Base-by-base conservation (phyloP, 2,329 filamentous ascomycete species). In the Fusarium sp. region DNA sequence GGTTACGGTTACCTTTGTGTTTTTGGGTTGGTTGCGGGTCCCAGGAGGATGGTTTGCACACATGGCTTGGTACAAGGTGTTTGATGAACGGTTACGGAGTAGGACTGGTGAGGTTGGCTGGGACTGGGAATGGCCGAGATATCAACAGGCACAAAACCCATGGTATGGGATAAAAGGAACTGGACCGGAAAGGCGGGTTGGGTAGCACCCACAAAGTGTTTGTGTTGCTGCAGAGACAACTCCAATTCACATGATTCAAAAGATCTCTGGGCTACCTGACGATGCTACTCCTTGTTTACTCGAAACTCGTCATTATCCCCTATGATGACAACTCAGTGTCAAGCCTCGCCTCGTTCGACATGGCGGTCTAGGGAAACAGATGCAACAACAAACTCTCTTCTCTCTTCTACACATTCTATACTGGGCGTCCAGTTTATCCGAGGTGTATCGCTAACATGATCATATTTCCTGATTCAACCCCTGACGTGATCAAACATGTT, bases 201-300 rank as follows among this genome's bases (percentile, higher is more conserved):
- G 59, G n/a, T 57, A 63, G 58, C 65, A 38, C 56, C 54, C 27
- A 34, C 24, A 35, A 63, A 69, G 73, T 57, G 56, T 62, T 54
- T 50, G 40, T 34, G 42, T 35, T 34, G 47, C 62, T 66, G 60
- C 62, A 65, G 62, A 74, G 66, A 72, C 66, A 73, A 76, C 75
- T 77, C 75, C 76, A 76, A 77, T 78, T 70, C 75, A 78, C 35
- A 74, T 63, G 40, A 61, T 62, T 69, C n/a, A 66, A 75, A 75
- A 50, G 22, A 70, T 62, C n/a, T 24, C 10, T 34, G 40, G 16
- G 29, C 20, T n/a, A 20, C 24, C 37, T 24, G 31, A 31, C 27
- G 50, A 54, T 34, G 31, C 6, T 52, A 34, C 29, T 20, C 20
- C 13, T 24, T 24, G 31, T 57, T 18, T 50, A 13, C 45, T n/a